phyloP scores from a whole-genome alignment of 2,329 filamentous ascomycete genomes.

The Cladosporium colombiae region DNA sequence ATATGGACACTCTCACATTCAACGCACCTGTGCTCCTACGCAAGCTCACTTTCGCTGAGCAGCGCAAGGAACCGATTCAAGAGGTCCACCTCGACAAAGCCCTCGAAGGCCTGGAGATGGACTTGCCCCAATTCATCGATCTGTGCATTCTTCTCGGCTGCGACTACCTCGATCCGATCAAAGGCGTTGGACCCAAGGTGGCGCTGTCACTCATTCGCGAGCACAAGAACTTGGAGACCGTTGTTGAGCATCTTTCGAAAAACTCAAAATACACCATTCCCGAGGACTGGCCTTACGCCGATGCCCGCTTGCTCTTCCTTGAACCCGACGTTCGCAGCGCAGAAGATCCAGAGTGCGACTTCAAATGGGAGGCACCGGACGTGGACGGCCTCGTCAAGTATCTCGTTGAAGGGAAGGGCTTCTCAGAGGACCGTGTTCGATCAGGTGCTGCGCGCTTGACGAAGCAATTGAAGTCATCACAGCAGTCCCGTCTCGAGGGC shows the following conservation, averaged over 20 bases:
- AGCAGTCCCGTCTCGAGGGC: slow-evolving; percentile 88
- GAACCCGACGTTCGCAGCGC: slow-evolving; percentile 83
- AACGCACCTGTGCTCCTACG: slow-evolving; percentile 86
- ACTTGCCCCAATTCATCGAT: slow-evolving; percentile 88
- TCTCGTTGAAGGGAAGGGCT: slow-evolving; percentile 90
- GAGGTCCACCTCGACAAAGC: slow-evolving; percentile 89
- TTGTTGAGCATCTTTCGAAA: slow-evolving; percentile 77
- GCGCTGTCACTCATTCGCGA: slow-evolving; percentile 94
- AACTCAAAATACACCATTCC: slow-evolving; percentile 82
- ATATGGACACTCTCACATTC: slow-evolving; percentile 99
- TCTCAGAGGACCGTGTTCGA: slow-evolving; percentile 91
- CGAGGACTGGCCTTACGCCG: slow-evolving; percentile 94
- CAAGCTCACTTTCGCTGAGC: slow-evolving; percentile 95
- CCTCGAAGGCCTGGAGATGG: slow-evolving; percentile 84
- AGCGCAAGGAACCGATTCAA: slow-evolving; percentile 95
- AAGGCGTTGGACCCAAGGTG: slow-evolving; percentile 88
- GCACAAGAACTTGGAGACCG: slow-evolving; percentile 81
- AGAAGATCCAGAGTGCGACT: slow-evolving; percentile 85
- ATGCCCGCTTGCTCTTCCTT: slow-evolving; percentile 89
- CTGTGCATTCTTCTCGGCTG: slow-evolving; percentile 96
- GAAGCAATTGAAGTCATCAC: slow-evolving; percentile 88
- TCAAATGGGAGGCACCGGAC: slow-evolving; percentile 96
- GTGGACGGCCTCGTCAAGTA: slow-evolving; percentile 86
- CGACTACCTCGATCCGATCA: slow-evolving; percentile 95
- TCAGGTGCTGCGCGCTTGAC: slow-evolving; percentile 73